These are phyloP conservation scores for Aspergillus tanneri DNA, from an alignment of 2,329 filamentous ascomycete species.

Conservation along the genomic window DNA sequence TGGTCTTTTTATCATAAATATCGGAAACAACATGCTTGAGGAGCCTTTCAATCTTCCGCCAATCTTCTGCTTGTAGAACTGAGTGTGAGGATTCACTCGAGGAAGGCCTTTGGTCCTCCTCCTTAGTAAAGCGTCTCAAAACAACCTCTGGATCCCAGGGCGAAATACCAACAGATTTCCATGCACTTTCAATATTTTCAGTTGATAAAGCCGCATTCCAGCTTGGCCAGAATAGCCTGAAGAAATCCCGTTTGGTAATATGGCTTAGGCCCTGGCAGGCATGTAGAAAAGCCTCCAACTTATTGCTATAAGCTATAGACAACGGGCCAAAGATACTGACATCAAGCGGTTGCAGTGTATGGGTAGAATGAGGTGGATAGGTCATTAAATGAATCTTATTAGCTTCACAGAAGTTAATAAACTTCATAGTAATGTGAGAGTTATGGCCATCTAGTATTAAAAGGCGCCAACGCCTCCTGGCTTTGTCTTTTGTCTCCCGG, in stretches of 20 bases:
- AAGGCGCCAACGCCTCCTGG: slow-evolving; percentile 4
- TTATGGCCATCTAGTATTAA: slow-evolving; percentile 11
- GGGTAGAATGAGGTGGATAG: slow-evolving; percentile 9
- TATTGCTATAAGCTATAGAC: background rate
- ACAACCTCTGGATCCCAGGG: slow-evolving; percentile 3
- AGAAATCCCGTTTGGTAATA: slow-evolving; percentile 8
- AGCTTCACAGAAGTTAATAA: slow-evolving; percentile 6
- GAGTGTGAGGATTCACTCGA: background rate
- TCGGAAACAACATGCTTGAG: slow-evolving; percentile 1
- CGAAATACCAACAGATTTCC: slow-evolving; percentile 1
- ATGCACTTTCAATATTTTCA: slow-evolving; percentile 7
- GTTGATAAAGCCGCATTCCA: slow-evolving; percentile 1
- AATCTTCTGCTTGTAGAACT: slow-evolving; percentile 2
- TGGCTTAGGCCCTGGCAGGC: background rate
- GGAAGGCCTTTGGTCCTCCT: background rate
- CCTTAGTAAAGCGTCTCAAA: slow-evolving; percentile 4
- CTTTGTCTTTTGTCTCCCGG: slow-evolving; percentile 5
- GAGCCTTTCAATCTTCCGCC: slow-evolving; percentile 6
- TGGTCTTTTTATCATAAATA: slow-evolving; percentile 3
- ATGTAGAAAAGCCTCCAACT: slow-evolving; percentile 4
- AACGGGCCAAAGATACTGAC: slow-evolving; percentile 6
- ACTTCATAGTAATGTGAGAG: slow-evolving; percentile 11
- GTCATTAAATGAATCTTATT: slow-evolving; percentile 10
- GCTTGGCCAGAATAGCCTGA: background rate
- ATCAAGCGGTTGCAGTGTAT: slow-evolving; percentile 12